Conservation (phyloP, 306 rosid species). For the Castanopsis chinensis region DNA sequence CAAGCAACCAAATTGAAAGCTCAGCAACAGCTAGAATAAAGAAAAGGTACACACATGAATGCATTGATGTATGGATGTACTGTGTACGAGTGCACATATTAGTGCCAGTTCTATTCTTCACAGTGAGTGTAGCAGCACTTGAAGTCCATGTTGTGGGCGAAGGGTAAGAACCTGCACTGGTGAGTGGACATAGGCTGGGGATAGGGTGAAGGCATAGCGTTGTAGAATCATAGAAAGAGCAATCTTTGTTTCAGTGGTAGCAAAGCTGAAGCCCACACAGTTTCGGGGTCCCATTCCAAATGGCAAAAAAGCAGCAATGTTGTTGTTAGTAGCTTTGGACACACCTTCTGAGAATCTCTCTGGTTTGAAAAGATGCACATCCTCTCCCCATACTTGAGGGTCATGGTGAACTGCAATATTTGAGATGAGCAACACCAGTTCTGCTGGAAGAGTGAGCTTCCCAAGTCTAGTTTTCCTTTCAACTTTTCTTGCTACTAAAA, state of each 20-base stretch:
- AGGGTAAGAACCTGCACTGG: slow-evolving; percentile 14
- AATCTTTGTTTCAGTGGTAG: slow-evolving; percentile 14
- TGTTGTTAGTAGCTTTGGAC: slow-evolving; percentile 17
- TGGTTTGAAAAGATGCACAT: slow-evolving; percentile 27
- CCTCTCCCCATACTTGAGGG: slow-evolving; percentile 27
- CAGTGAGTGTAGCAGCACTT: slow-evolving; percentile 10
- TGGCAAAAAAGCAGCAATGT: slow-evolving; percentile 16
- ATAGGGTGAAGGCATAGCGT: slow-evolving; percentile 22
- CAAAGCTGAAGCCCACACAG: slow-evolving; percentile 28
- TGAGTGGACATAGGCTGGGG: slow-evolving; percentile 21
- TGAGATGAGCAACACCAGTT: background rate
- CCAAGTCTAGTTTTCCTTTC: slow-evolving; percentile 18
- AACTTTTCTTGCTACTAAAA: background rate
- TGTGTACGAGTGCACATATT: no score
- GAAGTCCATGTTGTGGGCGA: slow-evolving; percentile 26
- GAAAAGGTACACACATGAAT: no score
- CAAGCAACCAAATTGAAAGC: no score
- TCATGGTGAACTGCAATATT: slow-evolving; percentile 22
- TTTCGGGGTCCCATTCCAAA: slow-evolving; percentile 26
- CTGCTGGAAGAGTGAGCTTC: slow-evolving; percentile 12
- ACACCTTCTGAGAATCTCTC: slow-evolving; percentile 26
- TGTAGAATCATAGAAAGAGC: slow-evolving; percentile 30
- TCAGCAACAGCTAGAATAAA: no score
- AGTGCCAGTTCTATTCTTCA: no score
- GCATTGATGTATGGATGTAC: no score